Evolutionary conservation across 2,329 filamentous ascomycete species (phyloP).

Genomic region (Pseudocercospora ulei): DNA sequence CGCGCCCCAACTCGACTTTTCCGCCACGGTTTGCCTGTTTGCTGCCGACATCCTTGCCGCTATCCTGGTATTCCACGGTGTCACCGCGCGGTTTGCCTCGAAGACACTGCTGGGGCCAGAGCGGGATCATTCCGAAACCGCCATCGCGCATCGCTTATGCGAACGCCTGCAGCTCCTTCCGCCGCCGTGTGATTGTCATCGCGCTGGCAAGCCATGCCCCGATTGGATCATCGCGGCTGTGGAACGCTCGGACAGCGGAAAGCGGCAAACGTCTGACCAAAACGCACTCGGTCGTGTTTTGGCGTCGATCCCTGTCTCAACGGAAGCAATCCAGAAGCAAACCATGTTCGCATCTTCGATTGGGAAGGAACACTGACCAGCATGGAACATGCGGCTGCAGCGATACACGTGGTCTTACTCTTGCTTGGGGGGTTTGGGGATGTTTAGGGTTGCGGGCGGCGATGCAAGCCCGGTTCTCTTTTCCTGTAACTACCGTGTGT

Average conservation of each 20-base stretch:
- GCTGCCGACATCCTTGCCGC: conserved; percentile 3
- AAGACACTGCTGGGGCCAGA: conserved; percentile 4
- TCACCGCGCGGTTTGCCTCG: conserved; percentile 12
- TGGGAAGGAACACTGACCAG: conserved; percentile 6
- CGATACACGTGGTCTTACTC: conserved; percentile 10
- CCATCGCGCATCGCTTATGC: conserved; percentile 8
- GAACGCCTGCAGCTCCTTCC: conserved; percentile 11
- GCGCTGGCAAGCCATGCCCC: conserved; percentile 6
- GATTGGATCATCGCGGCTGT: conserved; percentile 8
- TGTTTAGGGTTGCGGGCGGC: neutral
- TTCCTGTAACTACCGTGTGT: no score
- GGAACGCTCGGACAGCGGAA: conserved; percentile 2
- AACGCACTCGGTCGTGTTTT: conserved; percentile 3
- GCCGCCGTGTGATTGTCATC: conserved; percentile 10
- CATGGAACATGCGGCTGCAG: conserved; percentile 10
- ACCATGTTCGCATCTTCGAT: conserved; percentile 16
- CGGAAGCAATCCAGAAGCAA: conserved; percentile 10
- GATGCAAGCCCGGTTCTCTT: conserved; percentile 1
- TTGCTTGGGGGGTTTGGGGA: no score
- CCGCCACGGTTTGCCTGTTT: conserved; percentile 12
- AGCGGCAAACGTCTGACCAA: conserved; percentile 4
- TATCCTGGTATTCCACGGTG: conserved; percentile 8
- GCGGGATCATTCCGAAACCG: conserved; percentile 6
- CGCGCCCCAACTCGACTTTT: conserved; percentile 2
- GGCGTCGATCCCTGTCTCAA: conserved; percentile 9